phyloP scores from a whole-genome alignment of 495 filamentous ascomycete species.

The Xylaria curta region DNA sequence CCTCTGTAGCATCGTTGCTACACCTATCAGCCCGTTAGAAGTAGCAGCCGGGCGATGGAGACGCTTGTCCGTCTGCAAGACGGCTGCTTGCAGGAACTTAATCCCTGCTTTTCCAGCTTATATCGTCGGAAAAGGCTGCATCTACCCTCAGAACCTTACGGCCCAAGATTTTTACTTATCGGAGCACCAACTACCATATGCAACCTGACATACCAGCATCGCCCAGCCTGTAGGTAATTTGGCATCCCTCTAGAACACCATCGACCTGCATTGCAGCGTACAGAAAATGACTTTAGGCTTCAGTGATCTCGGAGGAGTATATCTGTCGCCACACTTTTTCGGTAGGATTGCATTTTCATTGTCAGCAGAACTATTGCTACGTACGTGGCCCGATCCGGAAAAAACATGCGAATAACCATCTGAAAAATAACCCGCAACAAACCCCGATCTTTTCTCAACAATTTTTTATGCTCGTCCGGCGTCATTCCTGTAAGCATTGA shows the following conservation, averaged over 20 bases:
- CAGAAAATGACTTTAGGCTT: constrained; percentile 9
- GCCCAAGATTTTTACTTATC: constrained; percentile 22
- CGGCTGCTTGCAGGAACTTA: constrained; percentile 21
- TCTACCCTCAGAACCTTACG: constrained; percentile 21
- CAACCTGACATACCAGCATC: constrained; percentile 14
- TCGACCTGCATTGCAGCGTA: constrained; percentile 14
- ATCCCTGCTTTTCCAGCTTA: constrained; percentile 23
- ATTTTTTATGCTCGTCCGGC: neutral
- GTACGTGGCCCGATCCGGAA: neutral
- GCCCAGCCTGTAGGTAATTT: constrained; percentile 6
- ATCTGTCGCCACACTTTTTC: constrained; percentile 15
- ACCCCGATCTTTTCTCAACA: neutral
- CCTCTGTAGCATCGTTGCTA: constrained; percentile 21
- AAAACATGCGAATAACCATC: constrained; percentile 2
- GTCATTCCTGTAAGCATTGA: neutral
- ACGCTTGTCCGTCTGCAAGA: constrained; percentile 20
- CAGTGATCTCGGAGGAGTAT: neutral
- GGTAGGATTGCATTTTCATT: constrained; percentile 13
- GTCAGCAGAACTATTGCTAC: neutral
- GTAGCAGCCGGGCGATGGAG: constrained; percentile 22
- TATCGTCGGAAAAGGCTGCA: constrained; percentile 27
- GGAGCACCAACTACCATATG: constrained; percentile 13
- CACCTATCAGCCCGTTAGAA: constrained; percentile 13
- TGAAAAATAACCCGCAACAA: neutral
- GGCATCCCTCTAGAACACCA: constrained; percentile 1